Conservation (phyloP, 2,329 filamentous ascomycete species). For the Colletotrichum sp. region DNA sequence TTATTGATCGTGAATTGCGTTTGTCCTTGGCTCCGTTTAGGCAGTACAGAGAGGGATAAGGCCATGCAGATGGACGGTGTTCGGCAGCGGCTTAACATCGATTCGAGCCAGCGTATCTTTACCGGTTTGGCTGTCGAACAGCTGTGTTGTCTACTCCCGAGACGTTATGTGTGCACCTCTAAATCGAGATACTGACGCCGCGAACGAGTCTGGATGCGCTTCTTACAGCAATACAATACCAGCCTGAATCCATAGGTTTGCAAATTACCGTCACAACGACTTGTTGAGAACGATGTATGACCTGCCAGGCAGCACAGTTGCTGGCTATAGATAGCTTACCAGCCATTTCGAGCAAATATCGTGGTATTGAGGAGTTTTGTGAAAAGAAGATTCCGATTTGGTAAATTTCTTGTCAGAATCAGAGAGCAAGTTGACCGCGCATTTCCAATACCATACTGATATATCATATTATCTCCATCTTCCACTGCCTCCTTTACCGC, state of each 20-base stretch:
- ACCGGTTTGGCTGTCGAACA: neutral
- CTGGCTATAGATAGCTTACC: neutral
- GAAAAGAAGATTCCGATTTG: neutral
- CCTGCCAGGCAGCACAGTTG: neutral
- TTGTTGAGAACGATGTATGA: rapidly evolving
- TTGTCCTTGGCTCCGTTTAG: neutral
- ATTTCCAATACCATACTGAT: neutral
- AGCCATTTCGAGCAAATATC: neutral
- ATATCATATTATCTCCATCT: rapidly evolving
- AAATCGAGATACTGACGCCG: neutral
- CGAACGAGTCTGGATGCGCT: no score
- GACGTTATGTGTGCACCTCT: neutral
- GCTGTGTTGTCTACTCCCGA: neutral
- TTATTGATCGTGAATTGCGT: neutral
- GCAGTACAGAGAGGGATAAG: neutral
- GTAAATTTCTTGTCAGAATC: neutral
- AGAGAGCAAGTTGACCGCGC: neutral
- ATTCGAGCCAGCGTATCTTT: neutral
- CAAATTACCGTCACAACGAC: neutral
- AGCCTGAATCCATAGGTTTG: no score
- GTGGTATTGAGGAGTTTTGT: neutral
- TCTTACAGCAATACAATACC: no score
- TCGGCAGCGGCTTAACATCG: neutral
- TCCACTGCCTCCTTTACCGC: neutral
- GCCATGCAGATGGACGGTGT: neutral